A percentile compares a stretch with the other conserved stretches of the same genome.
Conservation (phyloP, 2,329 filamentous ascomycete species). For the Penicillium decumbens region DNA sequence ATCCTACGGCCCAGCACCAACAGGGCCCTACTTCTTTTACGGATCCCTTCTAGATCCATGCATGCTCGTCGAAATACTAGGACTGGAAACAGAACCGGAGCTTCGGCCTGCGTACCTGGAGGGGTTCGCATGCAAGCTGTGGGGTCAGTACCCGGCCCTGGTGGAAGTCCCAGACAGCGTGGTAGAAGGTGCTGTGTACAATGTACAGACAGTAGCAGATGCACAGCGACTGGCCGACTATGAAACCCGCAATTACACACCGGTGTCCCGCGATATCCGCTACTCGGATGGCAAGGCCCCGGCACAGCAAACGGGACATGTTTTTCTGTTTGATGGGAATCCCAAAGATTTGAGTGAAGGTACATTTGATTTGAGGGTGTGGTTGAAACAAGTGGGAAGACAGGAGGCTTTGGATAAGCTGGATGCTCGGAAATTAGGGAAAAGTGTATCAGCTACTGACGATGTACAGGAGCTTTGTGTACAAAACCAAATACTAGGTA, state of each 20-base stretch:
- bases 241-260: conserved; percentile 13
- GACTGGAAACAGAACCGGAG: conserved; percentile 6
- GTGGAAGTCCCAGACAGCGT: conserved; percentile 2
- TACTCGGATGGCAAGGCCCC: conserved; percentile 8
- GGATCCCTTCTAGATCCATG: conserved; percentile 28
- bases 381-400: conserved; percentile 15
- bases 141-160: conserved; percentile 21
- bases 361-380: conserved; percentile 18
- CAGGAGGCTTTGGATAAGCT: conserved; percentile 1
- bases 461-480: background rate
- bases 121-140: conserved; percentile 20
- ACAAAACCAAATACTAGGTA: background rate
- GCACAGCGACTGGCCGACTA: conserved; percentile 13
- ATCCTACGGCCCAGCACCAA: conserved; percentile 1
- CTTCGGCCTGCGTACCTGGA: conserved; percentile 17
- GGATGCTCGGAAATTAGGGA: background rate
- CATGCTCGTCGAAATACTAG: conserved; percentile 19
- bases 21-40: conserved; percentile 33
- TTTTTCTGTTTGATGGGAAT: conserved; percentile 22
- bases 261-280: conserved; percentile 6
- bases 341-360: conserved; percentile 17
- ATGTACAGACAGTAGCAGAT: conserved; percentile 10
- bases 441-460: background rate
- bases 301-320: background rate
- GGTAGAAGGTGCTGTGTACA: conserved; percentile 17